A percentile compares a stretch with the other conserved stretches of the same genome.
Evolutionary conservation across 257 asterid species (phyloP).

Genomic region (Petrea volubilis): DNA sequence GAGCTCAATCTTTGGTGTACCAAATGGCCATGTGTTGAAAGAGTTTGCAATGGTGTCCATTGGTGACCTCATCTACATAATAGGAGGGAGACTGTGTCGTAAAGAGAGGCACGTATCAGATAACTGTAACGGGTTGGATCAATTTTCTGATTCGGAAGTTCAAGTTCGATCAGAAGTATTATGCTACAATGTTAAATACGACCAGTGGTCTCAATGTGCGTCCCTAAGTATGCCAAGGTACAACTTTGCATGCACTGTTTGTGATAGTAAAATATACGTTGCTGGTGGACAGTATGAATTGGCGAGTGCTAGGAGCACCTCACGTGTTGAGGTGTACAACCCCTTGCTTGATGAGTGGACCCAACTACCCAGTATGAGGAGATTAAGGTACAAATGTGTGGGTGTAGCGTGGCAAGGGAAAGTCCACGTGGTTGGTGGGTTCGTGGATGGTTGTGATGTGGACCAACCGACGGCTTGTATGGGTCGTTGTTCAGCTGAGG

Average conservation of each 20-base stretch:
- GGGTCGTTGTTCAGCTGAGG: conserved; percentile 48
- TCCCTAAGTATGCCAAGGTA: conserved; percentile 45
- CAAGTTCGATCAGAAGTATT: conserved; percentile 34
- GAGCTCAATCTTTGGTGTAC: conserved; percentile 31
- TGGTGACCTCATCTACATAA: conserved; percentile 32
- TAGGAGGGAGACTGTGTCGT: conserved; percentile 45
- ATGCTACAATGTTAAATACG: conserved; percentile 24
- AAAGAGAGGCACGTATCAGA: too few species aligned
- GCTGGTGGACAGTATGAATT: conserved; percentile 46
- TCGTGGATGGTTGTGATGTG: conserved; percentile 30
- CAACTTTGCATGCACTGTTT: conserved; percentile 47
- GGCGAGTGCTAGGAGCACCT: conserved; percentile 38
- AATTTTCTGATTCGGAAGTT: conserved; percentile 17
- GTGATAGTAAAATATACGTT: conserved; percentile 41
- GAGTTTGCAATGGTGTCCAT: conserved; percentile 45
- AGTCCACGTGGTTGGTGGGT: conserved; percentile 55
- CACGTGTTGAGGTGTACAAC: conserved; percentile 47
- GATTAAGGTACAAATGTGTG: conserved; percentile 47
- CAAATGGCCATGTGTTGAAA: conserved; percentile 35
- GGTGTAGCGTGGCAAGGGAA: conserved; percentile 54
- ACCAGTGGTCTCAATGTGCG: conserved; percentile 39
- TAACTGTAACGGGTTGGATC: conserved; percentile 1
- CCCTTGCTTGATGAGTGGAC: conserved; percentile 36
- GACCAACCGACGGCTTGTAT: conserved; percentile 19
- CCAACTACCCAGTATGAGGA: conserved; percentile 37